Conservation (phyloP, 495 filamentous ascomycete species). For the Lasiosphaeris hirsuta region DNA sequence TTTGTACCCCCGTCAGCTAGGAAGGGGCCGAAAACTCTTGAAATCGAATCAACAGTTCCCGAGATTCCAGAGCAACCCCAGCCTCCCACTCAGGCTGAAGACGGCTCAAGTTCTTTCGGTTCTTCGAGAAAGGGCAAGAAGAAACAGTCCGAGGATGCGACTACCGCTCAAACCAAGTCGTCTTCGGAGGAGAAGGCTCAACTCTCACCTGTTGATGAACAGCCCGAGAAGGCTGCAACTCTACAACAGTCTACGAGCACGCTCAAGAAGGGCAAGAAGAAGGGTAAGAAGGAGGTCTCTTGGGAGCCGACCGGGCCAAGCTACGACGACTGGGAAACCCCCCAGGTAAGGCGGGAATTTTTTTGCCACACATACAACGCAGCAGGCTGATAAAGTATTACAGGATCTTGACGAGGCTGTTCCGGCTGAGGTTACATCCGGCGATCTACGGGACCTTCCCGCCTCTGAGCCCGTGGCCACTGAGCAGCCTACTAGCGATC, state of each 20-base stretch:
- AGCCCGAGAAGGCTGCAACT: background rate
- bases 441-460: background rate
- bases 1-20: constrained; percentile 9
- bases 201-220: background rate
- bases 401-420: background rate
- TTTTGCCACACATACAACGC: constrained; percentile 2
- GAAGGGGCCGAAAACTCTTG: background rate
- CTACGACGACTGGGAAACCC: background rate
- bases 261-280: constrained; percentile 28
- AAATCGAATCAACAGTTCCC: background rate
- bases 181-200: background rate
- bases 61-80: constrained; percentile 8
- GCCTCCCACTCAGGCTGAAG: background rate
- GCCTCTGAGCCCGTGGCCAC: background rate
- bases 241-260: constrained; percentile 6
- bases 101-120: background rate
- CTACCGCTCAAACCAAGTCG: background rate
- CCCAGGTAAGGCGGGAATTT: background rate
- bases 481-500: background rate
- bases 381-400: constrained; percentile 1
- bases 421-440: background rate
- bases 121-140: constrained; percentile 32
- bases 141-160: background rate
- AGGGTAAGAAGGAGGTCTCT: constrained; percentile 27
- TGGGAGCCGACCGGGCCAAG: constrained; percentile 12